Evolutionary conservation across 306 rosid species (phyloP), one percentile per base, ranked within the genome.

Genomic region (Geum urbanum): DNA sequence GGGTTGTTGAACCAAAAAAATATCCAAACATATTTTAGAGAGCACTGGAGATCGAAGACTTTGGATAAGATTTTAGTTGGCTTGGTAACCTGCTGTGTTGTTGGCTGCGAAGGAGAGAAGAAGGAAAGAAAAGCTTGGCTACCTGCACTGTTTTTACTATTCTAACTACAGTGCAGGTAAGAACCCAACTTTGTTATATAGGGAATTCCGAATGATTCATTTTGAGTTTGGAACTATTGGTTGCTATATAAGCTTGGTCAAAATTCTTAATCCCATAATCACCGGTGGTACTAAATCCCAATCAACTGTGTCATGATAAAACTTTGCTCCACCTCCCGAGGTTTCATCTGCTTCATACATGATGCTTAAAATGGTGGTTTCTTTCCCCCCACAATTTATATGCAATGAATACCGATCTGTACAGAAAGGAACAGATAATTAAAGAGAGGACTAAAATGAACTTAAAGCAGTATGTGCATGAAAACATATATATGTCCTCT

Each of bases 211-310:
- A 72, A 55, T 79, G 8, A 45, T 47, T 69, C 73, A 86, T 76
- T 52, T 71, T 77, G 40, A 78, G 60, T 41, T 20, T 24, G 12
- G 78, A 67, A 52, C 15, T 62, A 44, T 78, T 68, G 37, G 68
- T 76, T 9, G 51, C 69, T 39, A 50, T 51, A 37, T 77, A 78
- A 70, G 71, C 68, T 9, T 70, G 76, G 80, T 63, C 58, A 86
- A 41, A 5, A 18, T 51, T 72, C 13, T 67, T 15, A 18, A 67
- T 81, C 86, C 79, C 67, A 79, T 79, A 85, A 63, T 67, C 74
- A 44, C 94, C 88, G 14, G 83, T 85, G 71, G 78, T 73, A 76
- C 94, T 83, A 47, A 85, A 70, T 10, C 90, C 90, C 90, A 85
- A 15, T 46, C 50, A 39, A 37, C 73, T 46, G 22, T 8, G 35